These are phyloP conservation scores for Cystofilobasidium ferigula DNA, from an alignment of 768 basidiomycete species.

Conservation along the genomic window DNA sequence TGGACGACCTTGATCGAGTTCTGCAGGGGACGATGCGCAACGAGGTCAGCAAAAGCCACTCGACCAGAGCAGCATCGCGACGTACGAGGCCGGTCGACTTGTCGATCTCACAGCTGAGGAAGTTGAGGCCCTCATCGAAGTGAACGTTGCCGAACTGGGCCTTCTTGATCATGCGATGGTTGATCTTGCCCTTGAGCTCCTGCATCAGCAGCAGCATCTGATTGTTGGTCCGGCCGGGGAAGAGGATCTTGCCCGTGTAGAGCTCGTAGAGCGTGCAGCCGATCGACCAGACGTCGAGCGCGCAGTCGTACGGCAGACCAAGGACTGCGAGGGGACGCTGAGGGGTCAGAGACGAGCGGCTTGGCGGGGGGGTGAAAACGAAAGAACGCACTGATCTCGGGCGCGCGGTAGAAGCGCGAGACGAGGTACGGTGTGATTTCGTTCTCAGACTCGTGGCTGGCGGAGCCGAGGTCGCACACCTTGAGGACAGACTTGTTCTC, in stretches of 20 bases:
- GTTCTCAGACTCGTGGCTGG: slow-evolving; percentile 84
- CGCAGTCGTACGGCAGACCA: slow-evolving; percentile 84
- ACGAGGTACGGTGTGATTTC: slow-evolving; percentile 98
- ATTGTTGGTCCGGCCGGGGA: slow-evolving; percentile 92
- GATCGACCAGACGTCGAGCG: slow-evolving; percentile 91
- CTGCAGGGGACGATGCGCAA: too few species aligned
- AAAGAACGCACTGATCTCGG: slow-evolving; percentile 76
- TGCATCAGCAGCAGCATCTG: slow-evolving; percentile 97
- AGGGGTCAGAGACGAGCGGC: neutral
- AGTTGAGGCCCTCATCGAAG: slow-evolving; percentile 85
- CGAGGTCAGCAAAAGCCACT: slow-evolving; percentile 30
- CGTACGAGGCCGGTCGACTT: slow-evolving; percentile 71
- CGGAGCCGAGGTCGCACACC: slow-evolving; percentile 93
- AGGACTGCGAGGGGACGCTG: slow-evolving; percentile 51
- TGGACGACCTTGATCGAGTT: slow-evolving; percentile 62
- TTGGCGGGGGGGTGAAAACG: neutral
- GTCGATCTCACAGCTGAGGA: slow-evolving; percentile 67
- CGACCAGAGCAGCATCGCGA: slow-evolving; percentile 31
- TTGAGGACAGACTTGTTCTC: slow-evolving; percentile 88
- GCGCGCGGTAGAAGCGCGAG: slow-evolving; percentile 92
- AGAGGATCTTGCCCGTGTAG: slow-evolving; percentile 92
- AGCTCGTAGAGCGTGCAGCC: slow-evolving; percentile 95
- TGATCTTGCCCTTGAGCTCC: slow-evolving; percentile 92
- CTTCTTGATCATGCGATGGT: slow-evolving; percentile 85
- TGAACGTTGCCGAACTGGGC: slow-evolving; percentile 83